These are phyloP conservation scores for Yamadazyma aaseri DNA, from an alignment of 1,139 yeast species.

Conservation along the genomic window DNA sequence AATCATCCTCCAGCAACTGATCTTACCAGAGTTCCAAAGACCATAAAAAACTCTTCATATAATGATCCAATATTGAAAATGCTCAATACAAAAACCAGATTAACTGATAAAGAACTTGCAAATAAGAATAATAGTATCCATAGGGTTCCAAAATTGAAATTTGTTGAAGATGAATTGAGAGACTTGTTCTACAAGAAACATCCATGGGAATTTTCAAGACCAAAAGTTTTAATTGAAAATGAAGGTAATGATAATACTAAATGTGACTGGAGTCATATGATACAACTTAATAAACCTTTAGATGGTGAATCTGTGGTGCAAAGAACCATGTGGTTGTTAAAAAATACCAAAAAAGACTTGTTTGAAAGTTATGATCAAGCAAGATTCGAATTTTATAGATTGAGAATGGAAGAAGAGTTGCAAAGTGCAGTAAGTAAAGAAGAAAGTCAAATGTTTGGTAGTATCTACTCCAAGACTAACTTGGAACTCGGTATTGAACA, in stretches of 20 bases:
- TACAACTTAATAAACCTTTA: conserved; percentile 68
- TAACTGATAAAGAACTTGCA: conserved; percentile 21
- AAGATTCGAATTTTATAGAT: conserved; percentile 80
- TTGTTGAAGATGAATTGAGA: conserved; percentile 82
- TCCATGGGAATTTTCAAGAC: conserved; percentile 97
- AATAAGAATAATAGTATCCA: conserved; percentile 37
- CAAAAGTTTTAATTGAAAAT: conserved; percentile 82
- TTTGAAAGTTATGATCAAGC: conserved; percentile 81
- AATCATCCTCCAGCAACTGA: conserved; percentile 74
- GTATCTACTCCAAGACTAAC: conserved; percentile 61
- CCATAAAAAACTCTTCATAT: conserved; percentile 19
- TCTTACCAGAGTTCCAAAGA: conserved; percentile 49
- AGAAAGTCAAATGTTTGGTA: conserved; percentile 84
- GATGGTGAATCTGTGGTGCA: conserved; percentile 96
- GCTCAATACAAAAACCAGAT: conserved; percentile 40
- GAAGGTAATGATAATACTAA: conserved; percentile 52
- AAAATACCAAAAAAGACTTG: conserved; percentile 27
- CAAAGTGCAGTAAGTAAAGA: conserved; percentile 74
- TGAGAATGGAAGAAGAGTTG: conserved; percentile 82
- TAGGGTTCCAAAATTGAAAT: conserved; percentile 61
- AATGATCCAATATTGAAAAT: conserved; percentile 20
- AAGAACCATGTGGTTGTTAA: conserved; percentile 72
- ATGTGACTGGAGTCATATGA: conserved; percentile 75
- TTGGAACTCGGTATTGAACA: conserved; percentile 65
- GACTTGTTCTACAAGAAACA: conserved; percentile 83